phyloP scores from a whole-genome alignment of 1,284 basidiomycete genomes.

The Baeospora myosura region DNA sequence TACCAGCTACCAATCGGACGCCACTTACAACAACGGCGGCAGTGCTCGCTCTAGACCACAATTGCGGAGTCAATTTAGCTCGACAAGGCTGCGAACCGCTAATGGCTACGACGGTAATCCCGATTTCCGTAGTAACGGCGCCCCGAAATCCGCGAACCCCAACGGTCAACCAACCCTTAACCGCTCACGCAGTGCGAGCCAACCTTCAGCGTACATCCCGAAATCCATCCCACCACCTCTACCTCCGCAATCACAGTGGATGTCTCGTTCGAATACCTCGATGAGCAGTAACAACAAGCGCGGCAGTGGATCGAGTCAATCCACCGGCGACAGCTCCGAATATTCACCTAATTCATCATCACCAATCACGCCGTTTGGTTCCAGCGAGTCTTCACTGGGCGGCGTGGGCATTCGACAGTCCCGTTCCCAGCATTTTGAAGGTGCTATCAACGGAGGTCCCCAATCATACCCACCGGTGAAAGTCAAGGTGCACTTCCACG shows the following conservation, averaged over 20 bases:
- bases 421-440: constrained; percentile 46
- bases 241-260: constrained; percentile 50
- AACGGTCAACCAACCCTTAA: constrained; percentile 27
- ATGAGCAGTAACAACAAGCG: constrained; percentile 51
- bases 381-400: constrained; percentile 68
- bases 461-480: constrained; percentile 49
- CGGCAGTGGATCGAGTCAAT: constrained; percentile 74
- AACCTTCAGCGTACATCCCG: constrained; percentile 62
- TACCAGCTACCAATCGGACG: constrained; percentile 42
- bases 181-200: constrained; percentile 69
- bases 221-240: constrained; percentile 50
- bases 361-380: constrained; percentile 79
- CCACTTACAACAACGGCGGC: constrained; percentile 39
- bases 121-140: constrained; percentile 15
- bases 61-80: constrained; percentile 66
- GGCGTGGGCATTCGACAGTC: constrained; percentile 45
- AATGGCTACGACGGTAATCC: constrained; percentile 36
- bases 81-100: constrained; percentile 47
- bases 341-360: constrained; percentile 76
- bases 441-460: constrained; percentile 19
- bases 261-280: constrained; percentile 40
- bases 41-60: constrained; percentile 39
- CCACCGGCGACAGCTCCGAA: constrained; percentile 69
- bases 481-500: constrained; percentile 83
- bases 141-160: background rate